Percentiles rank a stretch among this genome's conserved stretches.
phyloP scores from a whole-genome alignment of 176 grass and related monocot genomes.

The Pontederia paniculata region DNA sequence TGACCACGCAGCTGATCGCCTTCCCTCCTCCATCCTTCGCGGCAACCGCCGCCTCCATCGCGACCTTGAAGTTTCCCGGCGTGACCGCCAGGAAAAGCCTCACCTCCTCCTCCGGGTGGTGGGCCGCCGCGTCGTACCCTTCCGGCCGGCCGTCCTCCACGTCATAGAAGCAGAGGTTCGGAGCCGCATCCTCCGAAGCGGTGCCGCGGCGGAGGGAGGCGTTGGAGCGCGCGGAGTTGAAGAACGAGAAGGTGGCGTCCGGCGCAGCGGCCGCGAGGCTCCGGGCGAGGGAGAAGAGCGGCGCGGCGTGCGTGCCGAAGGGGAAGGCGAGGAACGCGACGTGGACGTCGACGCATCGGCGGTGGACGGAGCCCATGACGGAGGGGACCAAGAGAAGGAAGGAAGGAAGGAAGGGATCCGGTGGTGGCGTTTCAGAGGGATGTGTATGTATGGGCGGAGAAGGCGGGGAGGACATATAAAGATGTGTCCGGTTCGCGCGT shows the following conservation, averaged over 20 bases:
- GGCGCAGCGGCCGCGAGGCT: conserved; percentile 30
- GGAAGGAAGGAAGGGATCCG: background rate
- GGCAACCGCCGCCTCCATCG: conserved; percentile 11
- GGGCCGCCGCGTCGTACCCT: background rate
- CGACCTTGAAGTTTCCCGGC: conserved; percentile 18
- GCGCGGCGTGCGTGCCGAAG: conserved; percentile 45
- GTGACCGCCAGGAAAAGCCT: conserved; percentile 34
- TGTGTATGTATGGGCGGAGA: no score
- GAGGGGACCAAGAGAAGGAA: no score
- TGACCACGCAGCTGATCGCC: conserved; percentile 41
- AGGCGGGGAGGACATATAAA: no score
- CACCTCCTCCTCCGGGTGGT: conserved; percentile 13
- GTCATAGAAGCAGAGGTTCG: conserved; percentile 33
- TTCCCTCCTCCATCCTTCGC: conserved; percentile 11
- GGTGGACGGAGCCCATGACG: background rate
- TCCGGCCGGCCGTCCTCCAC: conserved; percentile 8
- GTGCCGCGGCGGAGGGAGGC: conserved; percentile 11
- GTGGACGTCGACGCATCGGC: conserved; percentile 14
- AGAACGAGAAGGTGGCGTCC: conserved; percentile 6
- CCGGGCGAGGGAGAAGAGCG: conserved; percentile 33
- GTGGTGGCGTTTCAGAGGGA: no score
- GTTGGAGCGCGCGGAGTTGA: conserved; percentile 25
- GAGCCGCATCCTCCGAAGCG: background rate
- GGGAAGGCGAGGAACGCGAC: conserved; percentile 46
- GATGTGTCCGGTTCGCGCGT: no score